phyloP scores from a whole-genome alignment of 78 protist genomes.

The Capsaspora owczarzaki region DNA sequence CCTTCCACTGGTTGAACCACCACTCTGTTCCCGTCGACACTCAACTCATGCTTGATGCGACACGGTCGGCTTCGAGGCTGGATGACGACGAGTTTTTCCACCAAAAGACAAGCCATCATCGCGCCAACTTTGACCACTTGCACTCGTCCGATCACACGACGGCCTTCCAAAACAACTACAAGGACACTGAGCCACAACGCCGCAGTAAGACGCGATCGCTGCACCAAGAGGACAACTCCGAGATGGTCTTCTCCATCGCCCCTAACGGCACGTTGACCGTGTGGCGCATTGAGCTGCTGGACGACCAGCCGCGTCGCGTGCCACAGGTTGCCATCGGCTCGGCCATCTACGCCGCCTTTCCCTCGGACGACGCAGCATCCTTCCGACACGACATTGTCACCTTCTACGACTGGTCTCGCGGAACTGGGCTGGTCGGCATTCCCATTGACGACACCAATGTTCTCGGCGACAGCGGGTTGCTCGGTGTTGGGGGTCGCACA shows the following conservation, averaged over 20 bases:
- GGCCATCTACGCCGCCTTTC: neutral
- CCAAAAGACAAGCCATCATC: neutral
- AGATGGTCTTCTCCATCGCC: neutral
- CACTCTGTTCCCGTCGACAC: too few species aligned
- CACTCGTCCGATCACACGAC: neutral
- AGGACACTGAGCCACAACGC: neutral
- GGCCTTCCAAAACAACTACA: neutral
- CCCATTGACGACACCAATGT: too few species aligned
- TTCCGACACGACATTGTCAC: neutral
- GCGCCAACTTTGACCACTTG: neutral
- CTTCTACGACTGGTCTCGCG: neutral
- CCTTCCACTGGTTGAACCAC: too few species aligned
- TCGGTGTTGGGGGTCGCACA: too few species aligned
- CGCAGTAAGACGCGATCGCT: too few species aligned
- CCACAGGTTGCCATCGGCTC: neutral
- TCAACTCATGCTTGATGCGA: too few species aligned
- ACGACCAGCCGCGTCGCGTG: neutral
- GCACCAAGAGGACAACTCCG: neutral
- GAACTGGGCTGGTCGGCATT: too few species aligned
- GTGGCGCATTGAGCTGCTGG: slow-evolving; percentile 2
- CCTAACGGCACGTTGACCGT: neutral
- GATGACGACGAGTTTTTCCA: neutral
- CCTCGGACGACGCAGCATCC: neutral
- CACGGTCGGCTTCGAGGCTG: neutral
- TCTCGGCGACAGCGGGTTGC: too few species aligned